phyloP scores from a whole-genome alignment of 371 early-diverging fungal species.

The Saksenaea vasiformis region DNA sequence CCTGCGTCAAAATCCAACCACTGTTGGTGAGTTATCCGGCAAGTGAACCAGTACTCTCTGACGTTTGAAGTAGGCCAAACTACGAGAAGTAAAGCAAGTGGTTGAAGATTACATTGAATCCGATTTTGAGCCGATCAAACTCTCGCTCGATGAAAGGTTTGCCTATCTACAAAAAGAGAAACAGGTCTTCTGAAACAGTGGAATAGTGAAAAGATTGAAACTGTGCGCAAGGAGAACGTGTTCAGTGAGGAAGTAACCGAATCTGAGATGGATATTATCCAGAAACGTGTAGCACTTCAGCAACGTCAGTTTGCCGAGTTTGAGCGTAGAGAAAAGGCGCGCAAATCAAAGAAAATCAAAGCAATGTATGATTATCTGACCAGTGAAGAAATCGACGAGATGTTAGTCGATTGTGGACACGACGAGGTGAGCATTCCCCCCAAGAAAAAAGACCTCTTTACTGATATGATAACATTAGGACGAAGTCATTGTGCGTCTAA shows the following conservation, averaged over 20 bases:
- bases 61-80: slow-evolving; percentile 14
- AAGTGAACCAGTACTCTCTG: neutral
- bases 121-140: slow-evolving; percentile 22
- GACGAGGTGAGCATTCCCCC: slow-evolving; percentile 60
- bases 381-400: slow-evolving; percentile 80
- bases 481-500: slow-evolving; percentile 73
- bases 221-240: slow-evolving; percentile 82
- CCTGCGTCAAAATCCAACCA: slow-evolving; percentile 22
- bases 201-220: slow-evolving; percentile 73
- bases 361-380: slow-evolving; percentile 73
- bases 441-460: neutral
- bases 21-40: slow-evolving; percentile 21
- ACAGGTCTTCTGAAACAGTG: neutral
- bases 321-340: slow-evolving; percentile 71
- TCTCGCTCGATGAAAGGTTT: slow-evolving; percentile 25
- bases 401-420: slow-evolving; percentile 73
- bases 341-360: slow-evolving; percentile 73
- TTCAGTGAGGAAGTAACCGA: slow-evolving; percentile 87
- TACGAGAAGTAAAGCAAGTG: slow-evolving; percentile 19
- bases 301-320: slow-evolving; percentile 82
- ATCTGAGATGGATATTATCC: slow-evolving; percentile 83
- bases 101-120: slow-evolving; percentile 14
- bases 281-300: slow-evolving; percentile 84
- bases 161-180: neutral
- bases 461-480: slow-evolving; percentile 39